phyloP scores from a whole-genome alignment of 345 rosid genomes.

The Psidium guajava region DNA sequence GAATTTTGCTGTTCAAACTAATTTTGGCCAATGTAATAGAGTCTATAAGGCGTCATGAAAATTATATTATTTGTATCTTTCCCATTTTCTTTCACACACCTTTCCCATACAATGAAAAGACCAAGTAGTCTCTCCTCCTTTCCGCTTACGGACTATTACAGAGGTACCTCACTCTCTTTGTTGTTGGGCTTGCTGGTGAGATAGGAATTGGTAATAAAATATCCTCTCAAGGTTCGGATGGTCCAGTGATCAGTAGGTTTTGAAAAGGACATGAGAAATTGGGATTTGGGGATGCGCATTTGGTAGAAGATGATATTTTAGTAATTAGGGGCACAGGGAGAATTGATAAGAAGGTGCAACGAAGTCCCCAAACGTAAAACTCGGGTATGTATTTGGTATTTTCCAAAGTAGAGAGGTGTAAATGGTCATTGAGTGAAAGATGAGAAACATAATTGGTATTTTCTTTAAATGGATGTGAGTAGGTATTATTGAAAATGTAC shows the following conservation, averaged over 20 bases:
- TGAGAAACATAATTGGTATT: not conserved
- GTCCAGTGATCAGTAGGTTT: not conserved
- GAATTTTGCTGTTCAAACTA: not conserved
- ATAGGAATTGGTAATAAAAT: too few relatives aligned
- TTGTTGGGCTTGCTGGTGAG: too few relatives aligned
- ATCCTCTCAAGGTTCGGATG: not conserved
- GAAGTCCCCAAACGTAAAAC: not conserved
- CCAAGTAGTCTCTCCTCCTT: not conserved
- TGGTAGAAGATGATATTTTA: not conserved
- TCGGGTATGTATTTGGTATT: not conserved
- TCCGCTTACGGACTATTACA: too few relatives aligned
- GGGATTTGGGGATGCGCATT: not conserved
- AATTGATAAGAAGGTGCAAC: not conserved
- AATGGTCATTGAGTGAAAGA: not conserved
- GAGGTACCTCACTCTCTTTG: too few relatives aligned
- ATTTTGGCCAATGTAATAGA: not conserved
- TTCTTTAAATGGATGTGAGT: not conserved
- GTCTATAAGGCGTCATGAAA: not conserved
- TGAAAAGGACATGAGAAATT: not conserved
- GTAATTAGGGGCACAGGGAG: accelerated
- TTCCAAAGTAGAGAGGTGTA: not conserved
- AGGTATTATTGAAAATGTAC: not conserved
- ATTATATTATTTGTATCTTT: not conserved
- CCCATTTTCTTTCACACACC: not conserved
- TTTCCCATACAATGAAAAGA: not conserved